Base-by-base conservation (phyloP, 139 green algal genomes). In the Mesotaenium endlicherianum region DNA sequence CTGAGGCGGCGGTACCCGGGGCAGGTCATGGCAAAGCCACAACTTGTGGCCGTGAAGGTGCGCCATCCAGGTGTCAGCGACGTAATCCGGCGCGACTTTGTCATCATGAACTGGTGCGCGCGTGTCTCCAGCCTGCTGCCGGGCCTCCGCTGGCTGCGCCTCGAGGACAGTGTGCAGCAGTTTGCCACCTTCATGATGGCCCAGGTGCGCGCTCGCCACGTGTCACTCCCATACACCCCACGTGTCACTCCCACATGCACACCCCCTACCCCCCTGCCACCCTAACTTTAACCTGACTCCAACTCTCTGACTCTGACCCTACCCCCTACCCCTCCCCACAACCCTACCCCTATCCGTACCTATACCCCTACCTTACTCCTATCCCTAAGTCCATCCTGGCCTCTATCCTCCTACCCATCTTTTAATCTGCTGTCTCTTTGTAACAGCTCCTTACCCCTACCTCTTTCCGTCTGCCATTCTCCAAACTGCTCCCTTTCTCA, bases 121-220 rank as follows among this genome's bases (percentile, higher is more conserved):
- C 76, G 87, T 2, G 2, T 92, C 39, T 83, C 89, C 0, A 82
- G 75, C 0, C 20, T 76, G 38, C 36, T 97, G 77, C 90, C 93
- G 1, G 84, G 83, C 1, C 47, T 96, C 78, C 82, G 90, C 43
- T 91, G 87, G 38, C 91, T 99, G 58, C 90, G 87, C 45, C 79
- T 98, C 44, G 91, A 96, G 64, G 94, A 98, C 57, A 97, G 91
- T 49, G 83, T 98, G 47, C 40, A 83, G 39, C 95, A 98, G 87
- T 99, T 99, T 89, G 93, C 88, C 45, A 86, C 89, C 57, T 97
- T 94, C 57, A 97, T 99, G 93, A 92, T 93, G 8, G 68, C 83
- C 53, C 89, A 92, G 80, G 82, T 87, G 36, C 26, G 74, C 43
- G 26, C 53, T 64, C 53, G 20, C 53, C 53, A 42, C 17, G 34